Base-by-base conservation (phyloP, 2,329 filamentous ascomycete species). In the Graphium sp. region DNA sequence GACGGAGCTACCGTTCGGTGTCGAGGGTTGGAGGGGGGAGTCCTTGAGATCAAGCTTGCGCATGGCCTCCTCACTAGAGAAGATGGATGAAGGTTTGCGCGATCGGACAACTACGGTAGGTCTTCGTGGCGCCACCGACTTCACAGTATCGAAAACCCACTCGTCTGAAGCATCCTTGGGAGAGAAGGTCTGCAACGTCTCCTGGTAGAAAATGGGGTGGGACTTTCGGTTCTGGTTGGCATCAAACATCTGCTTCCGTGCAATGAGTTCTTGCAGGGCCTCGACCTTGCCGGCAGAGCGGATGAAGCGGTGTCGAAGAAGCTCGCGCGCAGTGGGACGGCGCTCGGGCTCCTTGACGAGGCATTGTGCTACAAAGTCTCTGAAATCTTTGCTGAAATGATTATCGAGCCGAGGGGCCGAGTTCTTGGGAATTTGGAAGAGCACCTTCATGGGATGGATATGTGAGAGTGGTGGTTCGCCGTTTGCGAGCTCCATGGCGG, bases 141-240 rank as follows among this genome's bases (percentile, higher is more conserved):
- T 89, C 45, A 95, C 74, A 0, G 87, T 95, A 44, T 94, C 87
- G 46, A 95, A 95, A 3, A 92, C 77, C 87, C 87, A 95, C 37
- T 81, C 85, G 37, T 93, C 83, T 11, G 80, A 63, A 5, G 84
- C 75, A 21, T 69, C 60, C 38, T 61, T 71, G 3, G 69, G 62
- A 3, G 67, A 62, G 30, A 91, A 66, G 7, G 69, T 74, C 40
- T 77, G 70, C 27, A 95, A 60, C 4, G 87, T 93, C 55, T 95
- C 87, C 42, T 93, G 85, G 51, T 95, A 95, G 52, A 87, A 92
- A 41, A 80, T 79, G 2, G 77, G 67, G 42, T 82, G 77, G 32
- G 66, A 70, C 29, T 70, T 68, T 32, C 73, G 64, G 35, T 70
- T 74, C 37, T 72, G 71, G 37, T 74, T 72, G 24, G 75, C 76